Conservation (phyloP, 164 flowering plant genomes). For the Umbellularia californica region DNA sequence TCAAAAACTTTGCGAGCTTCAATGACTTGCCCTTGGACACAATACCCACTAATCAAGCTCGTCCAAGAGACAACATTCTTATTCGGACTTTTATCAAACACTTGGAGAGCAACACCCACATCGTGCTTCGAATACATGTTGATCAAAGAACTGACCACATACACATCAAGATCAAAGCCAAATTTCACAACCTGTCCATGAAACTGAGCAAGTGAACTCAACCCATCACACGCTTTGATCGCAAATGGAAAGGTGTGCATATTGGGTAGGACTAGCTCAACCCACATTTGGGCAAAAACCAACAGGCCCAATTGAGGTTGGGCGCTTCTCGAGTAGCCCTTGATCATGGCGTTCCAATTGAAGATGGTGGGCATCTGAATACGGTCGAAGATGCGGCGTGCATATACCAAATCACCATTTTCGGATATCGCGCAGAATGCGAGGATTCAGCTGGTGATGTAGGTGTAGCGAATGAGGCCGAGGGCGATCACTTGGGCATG, state of each 20-base stretch:
- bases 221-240: not conserved
- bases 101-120: conserved; percentile 6
- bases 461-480: conserved; percentile 14
- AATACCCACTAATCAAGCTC: conserved; percentile 15
- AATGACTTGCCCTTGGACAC: conserved; percentile 4
- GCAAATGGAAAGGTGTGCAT: conserved; percentile 13
- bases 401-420: conserved; percentile 3
- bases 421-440: conserved; percentile 9
- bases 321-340: conserved; percentile 6
- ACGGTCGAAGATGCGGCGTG: conserved; percentile 7
- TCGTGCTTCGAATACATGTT: not conserved
- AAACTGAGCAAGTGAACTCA: conserved; percentile 4
- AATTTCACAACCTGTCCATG: conserved; percentile 13
- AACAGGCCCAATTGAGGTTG: conserved; percentile 11
- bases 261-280: conserved; percentile 4
- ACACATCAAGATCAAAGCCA: conserved; percentile 13
- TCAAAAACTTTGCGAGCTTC: conserved; percentile 15
- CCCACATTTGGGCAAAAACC: conserved; percentile 11
- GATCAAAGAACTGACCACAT: conserved; percentile 17
- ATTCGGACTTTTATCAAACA: conserved; percentile 8
- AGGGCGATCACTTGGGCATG: conserved; percentile 15
- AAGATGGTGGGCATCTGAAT: conserved; percentile 14
- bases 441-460: conserved; percentile 8
- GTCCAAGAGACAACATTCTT: conserved; percentile 12
- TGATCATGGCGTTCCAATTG: conserved; percentile 18